These are phyloP conservation scores for Salvia hispanica DNA, from an alignment of 257 asterid genomes.

Conservation along the genomic window DNA sequence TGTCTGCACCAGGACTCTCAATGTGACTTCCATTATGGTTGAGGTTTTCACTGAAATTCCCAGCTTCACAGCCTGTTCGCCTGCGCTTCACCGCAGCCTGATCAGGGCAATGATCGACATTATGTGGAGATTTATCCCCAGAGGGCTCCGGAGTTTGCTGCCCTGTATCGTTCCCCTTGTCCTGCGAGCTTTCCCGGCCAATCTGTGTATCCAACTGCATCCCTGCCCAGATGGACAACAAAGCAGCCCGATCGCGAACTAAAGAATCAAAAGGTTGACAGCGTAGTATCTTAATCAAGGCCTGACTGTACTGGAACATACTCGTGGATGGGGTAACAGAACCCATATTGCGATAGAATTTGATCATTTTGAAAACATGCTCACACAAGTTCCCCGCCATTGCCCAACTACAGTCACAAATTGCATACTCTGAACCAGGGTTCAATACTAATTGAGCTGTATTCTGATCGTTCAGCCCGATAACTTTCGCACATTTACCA, in stretches of 20 bases:
- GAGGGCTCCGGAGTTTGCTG: conserved; percentile 37
- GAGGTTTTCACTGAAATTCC: conserved; percentile 32
- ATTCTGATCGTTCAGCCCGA: conserved; percentile 47
- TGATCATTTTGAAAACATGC: conserved; percentile 68
- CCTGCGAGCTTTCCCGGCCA: conserved; percentile 37
- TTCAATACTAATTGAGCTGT: conserved; percentile 50
- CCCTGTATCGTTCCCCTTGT: conserved; percentile 26
- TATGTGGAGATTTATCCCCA: conserved; percentile 21
- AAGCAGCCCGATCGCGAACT: conserved; percentile 80
- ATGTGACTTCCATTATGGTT: conserved; percentile 16
- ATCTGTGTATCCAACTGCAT: conserved; percentile 60
- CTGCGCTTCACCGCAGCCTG: conserved; percentile 32
- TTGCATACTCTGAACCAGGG: conserved; percentile 86
- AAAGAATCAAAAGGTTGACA: conserved; percentile 72
- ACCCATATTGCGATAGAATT: conserved; percentile 61
- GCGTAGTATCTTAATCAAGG: conserved; percentile 63
- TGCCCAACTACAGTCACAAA: conserved; percentile 86
- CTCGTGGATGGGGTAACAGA: conserved; percentile 53
- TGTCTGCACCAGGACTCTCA: conserved; percentile 38
- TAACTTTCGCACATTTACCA: conserved; percentile 59
- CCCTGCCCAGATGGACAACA: conserved; percentile 72
- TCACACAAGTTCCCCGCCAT: conserved; percentile 81
- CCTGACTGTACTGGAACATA: conserved; percentile 72
- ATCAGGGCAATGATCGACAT: conserved; percentile 28
- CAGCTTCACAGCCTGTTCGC: conserved; percentile 29